Base-by-base conservation (phyloP, 768 basidiomycete species). In the Pleurotus salmoneostramineus region DNA sequence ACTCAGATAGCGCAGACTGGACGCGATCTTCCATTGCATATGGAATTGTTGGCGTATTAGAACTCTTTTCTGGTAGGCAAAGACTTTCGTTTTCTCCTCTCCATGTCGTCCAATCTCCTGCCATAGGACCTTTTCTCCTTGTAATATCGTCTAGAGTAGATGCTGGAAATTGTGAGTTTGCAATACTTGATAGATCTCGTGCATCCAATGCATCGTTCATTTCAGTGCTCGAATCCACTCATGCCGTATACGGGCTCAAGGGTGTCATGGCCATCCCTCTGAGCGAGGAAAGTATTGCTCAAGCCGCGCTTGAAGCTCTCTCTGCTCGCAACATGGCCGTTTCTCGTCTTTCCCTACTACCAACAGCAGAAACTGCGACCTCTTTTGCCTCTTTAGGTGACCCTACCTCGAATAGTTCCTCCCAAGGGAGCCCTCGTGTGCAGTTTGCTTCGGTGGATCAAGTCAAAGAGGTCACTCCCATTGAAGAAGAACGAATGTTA, bases 41-140 rank as follows among this genome's bases (percentile, higher is more conserved):
- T 68, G 92, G 91, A 10, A 83, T 94, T 61, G 74, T 93, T 45
- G 91, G 91, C 12, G 74, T 90, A 14, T 65, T 94, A 60, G 83
- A 85, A 60, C 71, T 94, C 21, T 90, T 85, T 66, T 80, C 86
- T 65, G 82, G 91, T 93, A 71, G 58, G 74, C 70, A 42, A 32
- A 43, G 27, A 27, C 35, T 48, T 48, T 62, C 56, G 46, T 58
- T 56, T 44, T 60, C 58, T 59, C 45, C 5, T 54, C 42, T 40
- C 1, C 37, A 10, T 40, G 31, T 32, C 17, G 48, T 32, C 34
- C 32, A 43, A 35, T 5, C 55, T 57, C 33, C 17, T 14, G 60
- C 32, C 47, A 14, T 57, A 93, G 92, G 81, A 36, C 88, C 91
- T 6, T 87, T 92, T 74, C 71, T 94, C 14, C 72, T 94, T 45